Conservation (phyloP, 148 eudicot genomes). For the Silene uniflora region DNA sequence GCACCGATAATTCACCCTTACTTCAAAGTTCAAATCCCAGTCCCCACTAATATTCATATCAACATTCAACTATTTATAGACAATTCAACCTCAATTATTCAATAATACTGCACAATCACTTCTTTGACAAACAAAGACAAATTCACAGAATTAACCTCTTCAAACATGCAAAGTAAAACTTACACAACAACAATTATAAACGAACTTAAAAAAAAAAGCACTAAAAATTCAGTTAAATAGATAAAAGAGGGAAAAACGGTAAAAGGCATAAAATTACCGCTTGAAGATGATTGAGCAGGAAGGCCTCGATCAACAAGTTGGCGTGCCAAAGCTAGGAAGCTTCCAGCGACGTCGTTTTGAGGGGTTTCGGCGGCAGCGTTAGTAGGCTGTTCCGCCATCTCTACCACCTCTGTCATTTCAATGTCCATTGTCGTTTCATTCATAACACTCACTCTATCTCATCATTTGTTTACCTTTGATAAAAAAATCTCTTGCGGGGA, state of each 20-base stretch:
- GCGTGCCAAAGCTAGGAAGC: too few species aligned
- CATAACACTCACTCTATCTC: too few species aligned
- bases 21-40: too few species aligned
- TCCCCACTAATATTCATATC: not conserved
- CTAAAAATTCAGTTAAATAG: not conserved
- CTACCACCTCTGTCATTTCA: conserved; percentile 52
- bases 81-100: not conserved
- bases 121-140: not conserved
- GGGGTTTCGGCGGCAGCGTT: conserved; percentile 19
- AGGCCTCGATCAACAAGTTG: conserved; percentile 65
- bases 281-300: conserved; percentile 84
- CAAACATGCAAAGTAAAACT: not conserved
- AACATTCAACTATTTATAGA: not conserved
- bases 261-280: conserved; percentile 38
- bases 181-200: not conserved
- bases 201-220: not conserved
- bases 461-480: too few species aligned
- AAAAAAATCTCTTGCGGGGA: too few species aligned
- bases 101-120: not conserved
- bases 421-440: too few species aligned
- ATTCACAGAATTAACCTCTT: not conserved
- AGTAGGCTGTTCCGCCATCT: conserved; percentile 4
- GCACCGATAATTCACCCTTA: too few species aligned
- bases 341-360: conserved; percentile 34
- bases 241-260: not conserved